A percentile compares a stretch with the other conserved stretches of the same genome.
Conservation (phyloP, 2,329 filamentous ascomycete species). For the Sporothrix sp. region DNA sequence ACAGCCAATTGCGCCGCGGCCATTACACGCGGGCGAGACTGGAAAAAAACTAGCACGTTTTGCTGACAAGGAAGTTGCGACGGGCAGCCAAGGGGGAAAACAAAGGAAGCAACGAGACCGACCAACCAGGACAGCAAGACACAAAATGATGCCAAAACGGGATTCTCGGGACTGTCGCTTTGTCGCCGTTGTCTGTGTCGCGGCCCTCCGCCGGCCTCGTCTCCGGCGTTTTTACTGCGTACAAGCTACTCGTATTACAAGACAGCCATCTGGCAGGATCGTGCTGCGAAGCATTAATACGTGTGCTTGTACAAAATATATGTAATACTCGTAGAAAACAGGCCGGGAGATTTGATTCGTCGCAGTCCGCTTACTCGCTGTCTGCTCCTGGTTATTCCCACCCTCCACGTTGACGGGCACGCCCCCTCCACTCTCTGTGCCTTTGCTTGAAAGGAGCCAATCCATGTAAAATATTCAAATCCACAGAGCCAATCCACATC, state of each 20-base stretch:
- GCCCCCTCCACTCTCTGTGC: slow-evolving; percentile 1
- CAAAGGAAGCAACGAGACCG: not conserved
- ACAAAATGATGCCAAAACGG: too few species aligned
- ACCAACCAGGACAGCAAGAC: too few species aligned
- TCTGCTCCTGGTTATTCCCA: slow-evolving; percentile 1
- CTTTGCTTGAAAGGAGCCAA: too few species aligned
- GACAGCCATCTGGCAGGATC: too few species aligned
- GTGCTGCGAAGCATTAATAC: too few species aligned
- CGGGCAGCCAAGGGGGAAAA: not conserved
- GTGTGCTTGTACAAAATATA: too few species aligned
- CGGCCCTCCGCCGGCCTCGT: not conserved
- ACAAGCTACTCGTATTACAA: too few species aligned
- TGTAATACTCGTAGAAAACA: too few species aligned
- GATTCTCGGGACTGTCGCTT: not conserved
- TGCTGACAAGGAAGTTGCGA: not conserved
- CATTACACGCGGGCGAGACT: not conserved
- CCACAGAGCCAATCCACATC: not conserved
- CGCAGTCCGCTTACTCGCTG: not conserved
- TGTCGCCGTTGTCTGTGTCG: not conserved
- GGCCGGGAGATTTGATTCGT: too few species aligned
- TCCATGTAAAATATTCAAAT: too few species aligned
- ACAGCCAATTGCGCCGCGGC: slow-evolving; percentile 1
- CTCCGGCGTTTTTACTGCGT: too few species aligned
- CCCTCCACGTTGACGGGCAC: not conserved
- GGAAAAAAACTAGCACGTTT: not conserved